Percentiles rank a stretch among this genome's conserved stretches.
Evolutionary conservation across 2,329 filamentous ascomycete genomes (phyloP).

Genomic region (Paradendryphiella salina): DNA sequence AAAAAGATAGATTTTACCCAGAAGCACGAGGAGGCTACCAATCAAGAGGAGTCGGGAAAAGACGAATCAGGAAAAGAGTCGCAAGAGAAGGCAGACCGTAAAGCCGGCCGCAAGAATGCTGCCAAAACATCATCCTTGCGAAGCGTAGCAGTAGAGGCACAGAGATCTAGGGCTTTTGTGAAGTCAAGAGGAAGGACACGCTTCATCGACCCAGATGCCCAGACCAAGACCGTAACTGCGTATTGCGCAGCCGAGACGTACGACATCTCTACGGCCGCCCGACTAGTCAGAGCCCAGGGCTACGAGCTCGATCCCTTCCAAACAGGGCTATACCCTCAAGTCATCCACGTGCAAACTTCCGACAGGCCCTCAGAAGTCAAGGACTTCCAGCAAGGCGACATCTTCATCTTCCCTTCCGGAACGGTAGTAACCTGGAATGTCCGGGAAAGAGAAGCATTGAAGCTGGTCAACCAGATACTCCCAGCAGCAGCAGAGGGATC

Average conservation of each 20-base stretch:
- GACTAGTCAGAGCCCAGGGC: constrained; percentile 61
- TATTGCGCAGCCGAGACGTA: constrained; percentile 71
- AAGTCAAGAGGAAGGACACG: constrained; percentile 51
- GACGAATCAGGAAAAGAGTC: constrained; percentile 18
- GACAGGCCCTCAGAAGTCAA: constrained; percentile 47
- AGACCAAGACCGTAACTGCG: constrained; percentile 61
- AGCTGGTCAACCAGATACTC: constrained; percentile 64
- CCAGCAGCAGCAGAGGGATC: constrained; percentile 75
- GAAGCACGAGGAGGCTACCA: constrained; percentile 23
- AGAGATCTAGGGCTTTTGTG: constrained; percentile 61
- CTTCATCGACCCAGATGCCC: constrained; percentile 53
- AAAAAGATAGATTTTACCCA: constrained; percentile 34
- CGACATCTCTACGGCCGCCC: constrained; percentile 60
- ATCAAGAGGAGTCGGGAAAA: neutral
- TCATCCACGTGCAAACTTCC: constrained; percentile 61
- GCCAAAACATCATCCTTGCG: constrained; percentile 66
- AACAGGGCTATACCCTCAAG: constrained; percentile 66
- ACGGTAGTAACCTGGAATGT: constrained; percentile 92
- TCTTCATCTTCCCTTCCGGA: constrained; percentile 94
- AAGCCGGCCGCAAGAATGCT: constrained; percentile 36
- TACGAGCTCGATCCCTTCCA: constrained; percentile 65
- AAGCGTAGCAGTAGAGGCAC: constrained; percentile 83
- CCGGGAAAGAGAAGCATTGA: constrained; percentile 68
- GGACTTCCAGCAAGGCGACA: constrained; percentile 68
- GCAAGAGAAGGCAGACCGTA: constrained; percentile 19